Evolutionary conservation across 2,329 filamentous ascomycete species (phyloP), one percentile per base, ranked within the genome.

Genomic region (Aspergillus quadrilineatus): DNA sequence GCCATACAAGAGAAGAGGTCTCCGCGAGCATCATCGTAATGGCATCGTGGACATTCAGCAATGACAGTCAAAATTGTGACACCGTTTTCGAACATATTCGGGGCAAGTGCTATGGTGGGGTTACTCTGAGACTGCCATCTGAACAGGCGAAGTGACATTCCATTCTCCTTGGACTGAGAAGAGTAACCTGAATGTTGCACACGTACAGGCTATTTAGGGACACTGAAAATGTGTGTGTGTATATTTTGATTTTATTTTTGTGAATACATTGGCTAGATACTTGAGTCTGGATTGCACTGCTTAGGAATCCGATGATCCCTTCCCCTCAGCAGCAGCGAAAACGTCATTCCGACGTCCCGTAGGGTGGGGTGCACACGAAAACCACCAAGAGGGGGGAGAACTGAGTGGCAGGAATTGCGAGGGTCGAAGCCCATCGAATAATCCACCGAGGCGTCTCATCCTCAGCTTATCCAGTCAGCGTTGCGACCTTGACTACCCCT

Each of bases 271-370:
- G 26, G 7, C n/a, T 22, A 17, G 17, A 22, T n/a, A 30, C 4
- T 28, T 28, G 17, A 56, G 49, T 32, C 57, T 58, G 52, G 60
- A 62, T 41, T 54, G 15, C 17, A 2, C 29, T 61, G 62, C 62
- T 64, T 63, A 64, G 59, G 58, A 64, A 64, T 63, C 47, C 22
- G 37, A 53, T 52, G 26, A 4, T 46, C 44, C 53, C 43, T 52
- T 43, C 48, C 44, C 52, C 37, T 56, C 41, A 44, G 50, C 44
- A 43, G 50, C 46, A 50, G 55, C 56, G 22, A 50, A 55, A 59
- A 65, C 65, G 63, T 67, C 65, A 67, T 67, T 59, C 65, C 61
- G 59, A 60, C 42, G 36, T 55, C 57, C 63, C 61, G 58, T 57
- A 55, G 48, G 56, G 62, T 65, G 61, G 59, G 60, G 59, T 46